Base-by-base conservation (phyloP, 2,329 filamentous ascomycete species). In the Hymenoscyphus fructigenus region DNA sequence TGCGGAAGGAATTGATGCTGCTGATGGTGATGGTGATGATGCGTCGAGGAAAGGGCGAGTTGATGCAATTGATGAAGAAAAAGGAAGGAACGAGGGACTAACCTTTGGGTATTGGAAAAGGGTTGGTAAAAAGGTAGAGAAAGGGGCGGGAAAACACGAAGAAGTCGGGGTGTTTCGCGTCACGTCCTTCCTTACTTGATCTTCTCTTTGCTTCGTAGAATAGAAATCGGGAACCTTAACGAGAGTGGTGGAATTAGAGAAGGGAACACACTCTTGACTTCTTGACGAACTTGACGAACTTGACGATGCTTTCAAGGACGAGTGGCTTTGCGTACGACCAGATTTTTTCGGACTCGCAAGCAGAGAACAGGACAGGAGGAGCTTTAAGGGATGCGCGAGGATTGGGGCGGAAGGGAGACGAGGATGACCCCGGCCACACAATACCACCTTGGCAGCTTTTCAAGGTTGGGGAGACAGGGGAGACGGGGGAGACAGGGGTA, bases 211-310 rank as follows among this genome's bases (percentile, higher is more conserved):
- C 61, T 63, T 59, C 61, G 56, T 32, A 26, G 34, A 58, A 32
- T 38, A 17, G 28, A 36, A 61, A 64, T 65, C 65, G 38, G 57
- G 38, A 59, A 61, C 57, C 69, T 70, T 70, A 72, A 72, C 70
- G 70, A 72, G 57, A 69, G 70, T 72, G 69, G 55, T 69, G 68
- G 68, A 70, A 60, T 50, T 59, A 65, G 68, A 60, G 63, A 66
- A 53, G 44, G 63, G 62, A 69, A 70, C 61, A 67, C 67, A 61
- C 62, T 58, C 60, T 60, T 57, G 36, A 67, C 63, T 44, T 61
- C 65, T 65, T 58, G 62, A 58, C 61, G 65, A 64, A 63, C 65
- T 65, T 58, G 62, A 58, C 61, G 65, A 64, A 63, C 44, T 50
- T 50, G 44, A 50, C 20, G 44, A 15, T 50, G 44, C 3, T 69